Conservation (phyloP, 129 eudicot species). For the Lonicera japonica region DNA sequence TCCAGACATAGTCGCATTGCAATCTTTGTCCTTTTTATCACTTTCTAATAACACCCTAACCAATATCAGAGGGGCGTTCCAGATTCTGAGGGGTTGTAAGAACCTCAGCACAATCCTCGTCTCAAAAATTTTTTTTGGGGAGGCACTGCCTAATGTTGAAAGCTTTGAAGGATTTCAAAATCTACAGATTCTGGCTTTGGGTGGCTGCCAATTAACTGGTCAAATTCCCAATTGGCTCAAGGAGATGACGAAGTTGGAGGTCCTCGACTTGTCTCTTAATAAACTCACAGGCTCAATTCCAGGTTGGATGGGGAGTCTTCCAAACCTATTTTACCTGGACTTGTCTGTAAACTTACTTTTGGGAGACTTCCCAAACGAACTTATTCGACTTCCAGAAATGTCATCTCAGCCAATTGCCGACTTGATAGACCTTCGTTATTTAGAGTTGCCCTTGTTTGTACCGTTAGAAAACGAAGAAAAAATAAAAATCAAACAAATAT, state of each 20-base stretch:
- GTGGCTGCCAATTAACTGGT: too few relatives aligned
- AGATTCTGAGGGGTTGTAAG: slow-evolving; percentile 30
- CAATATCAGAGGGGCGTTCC: slow-evolving; percentile 44
- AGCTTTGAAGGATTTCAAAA: too few relatives aligned
- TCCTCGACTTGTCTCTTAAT: slow-evolving; percentile 56
- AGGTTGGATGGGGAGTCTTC: slow-evolving; percentile 41
- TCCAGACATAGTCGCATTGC: slow-evolving; percentile 23
- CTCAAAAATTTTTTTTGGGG: slow-evolving; percentile 44
- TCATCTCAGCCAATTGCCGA: slow-evolving; percentile 28
- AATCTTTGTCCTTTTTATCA: slow-evolving; percentile 52
- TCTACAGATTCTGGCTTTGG: too few relatives aligned
- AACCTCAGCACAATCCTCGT: slow-evolving; percentile 43
- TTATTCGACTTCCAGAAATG: slow-evolving; percentile 36
- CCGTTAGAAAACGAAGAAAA: slow-evolving; percentile 52
- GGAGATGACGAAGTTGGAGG: slow-evolving; percentile 35
- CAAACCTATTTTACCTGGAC: slow-evolving; percentile 57
- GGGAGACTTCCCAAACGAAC: slow-evolving; percentile 42
- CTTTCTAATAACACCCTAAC: slow-evolving; percentile 50
- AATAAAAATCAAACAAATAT: too few relatives aligned
- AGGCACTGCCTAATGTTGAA: slow-evolving; percentile 30
- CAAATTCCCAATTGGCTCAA: slow-evolving; percentile 49
- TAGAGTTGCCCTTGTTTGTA: slow-evolving; percentile 68
- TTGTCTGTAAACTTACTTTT: slow-evolving; percentile 46
- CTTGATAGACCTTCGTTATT: slow-evolving; percentile 28
- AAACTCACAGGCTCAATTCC: slow-evolving; percentile 45